Base-by-base conservation (phyloP, 495 filamentous ascomycete species). In the Elasticomyces elasticus region DNA sequence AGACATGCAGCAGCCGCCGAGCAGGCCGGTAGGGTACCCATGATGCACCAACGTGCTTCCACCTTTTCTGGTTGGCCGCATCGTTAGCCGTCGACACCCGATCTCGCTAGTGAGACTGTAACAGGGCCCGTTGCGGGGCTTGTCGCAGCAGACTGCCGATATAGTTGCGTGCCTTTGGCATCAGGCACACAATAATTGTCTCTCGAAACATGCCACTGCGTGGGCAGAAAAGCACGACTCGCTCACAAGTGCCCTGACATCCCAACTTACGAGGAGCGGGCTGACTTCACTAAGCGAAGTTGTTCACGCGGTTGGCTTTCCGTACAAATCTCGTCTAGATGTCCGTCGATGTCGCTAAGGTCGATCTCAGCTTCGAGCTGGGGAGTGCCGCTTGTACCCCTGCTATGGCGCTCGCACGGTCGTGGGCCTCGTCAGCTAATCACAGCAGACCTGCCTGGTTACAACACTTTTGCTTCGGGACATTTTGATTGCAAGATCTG, bases 1-100 rank as follows among this genome's bases (percentile, higher is more conserved):
- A 61, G 58, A 56, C 58, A 61, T 53, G 58, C 58, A 56, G 49
- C 56, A 52, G 54, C 6, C 45, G 42, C 45, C 53, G 47, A 49
- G 15, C 19, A 48, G 40, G 17, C 52, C 52, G 46, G 52, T 19
- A 41, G 28, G 24, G 49, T 43, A 56, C 31, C 28, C 52, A 49
- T 61, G 58, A 27, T 28, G 48, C 22, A 35, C 33, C 26, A 30
- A 26, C 38, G 27, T 42, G 27, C 19, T 30, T 22, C 28, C 19
- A 40, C 42, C 41, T 20, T n/a, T 17, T 46, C 26, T 56, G 58
- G 58, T 56, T 57, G 58, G 58, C 54, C 45, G 52, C 31, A 28
- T 45, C 12, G 43, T 28, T 46, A 41, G 42, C 56, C 17, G 51
- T 54, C 13, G n/a, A 27, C 7, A 49, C 46, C 38, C 33, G 42